These are phyloP conservation scores for Agrostemma githago DNA, from an alignment of 148 eudicot genomes.

Conservation along the genomic window DNA sequence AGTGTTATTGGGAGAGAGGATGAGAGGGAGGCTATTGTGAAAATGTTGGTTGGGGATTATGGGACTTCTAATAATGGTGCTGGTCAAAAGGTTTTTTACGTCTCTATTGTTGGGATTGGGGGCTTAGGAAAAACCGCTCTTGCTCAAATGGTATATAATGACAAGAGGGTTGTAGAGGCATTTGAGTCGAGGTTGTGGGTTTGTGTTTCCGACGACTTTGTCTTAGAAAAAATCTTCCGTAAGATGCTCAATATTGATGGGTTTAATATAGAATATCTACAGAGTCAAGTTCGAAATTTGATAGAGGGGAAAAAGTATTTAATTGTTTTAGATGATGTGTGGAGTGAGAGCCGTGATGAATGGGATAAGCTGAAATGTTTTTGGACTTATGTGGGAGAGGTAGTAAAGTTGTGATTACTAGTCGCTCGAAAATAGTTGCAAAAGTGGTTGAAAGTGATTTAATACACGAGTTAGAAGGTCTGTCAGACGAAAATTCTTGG, in stretches of 20 bases:
- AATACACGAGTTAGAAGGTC: conserved; percentile 15
- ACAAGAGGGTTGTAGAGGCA: not conserved
- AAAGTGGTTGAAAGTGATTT: not conserved
- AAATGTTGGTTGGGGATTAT: not conserved
- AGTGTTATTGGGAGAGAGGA: conserved; percentile 21
- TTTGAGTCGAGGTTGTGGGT: conserved; percentile 20
- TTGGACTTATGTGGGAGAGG: conserved; percentile 13
- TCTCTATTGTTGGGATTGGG: conserved; percentile 18
- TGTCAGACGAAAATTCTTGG: conserved; percentile 28
- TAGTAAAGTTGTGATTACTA: conserved; percentile 22
- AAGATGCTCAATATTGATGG: conserved; percentile 7
- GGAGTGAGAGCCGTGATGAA: conserved; percentile 17
- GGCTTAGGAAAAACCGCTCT: conserved; percentile 27
- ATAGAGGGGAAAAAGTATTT: conserved; percentile 18
- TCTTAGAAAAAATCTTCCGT: not conserved
- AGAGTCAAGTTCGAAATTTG: conserved; percentile 9
- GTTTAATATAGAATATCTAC: conserved; percentile 10
- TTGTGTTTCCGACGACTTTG: conserved; percentile 23
- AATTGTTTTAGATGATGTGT: conserved; percentile 24
- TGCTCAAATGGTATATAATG: conserved; percentile 24
- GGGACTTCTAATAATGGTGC: not conserved
- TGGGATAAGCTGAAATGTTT: conserved; percentile 15
- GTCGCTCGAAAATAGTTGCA: conserved; percentile 20
- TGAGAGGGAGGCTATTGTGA: conserved; percentile 12
- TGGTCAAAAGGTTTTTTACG: conserved; percentile 8